Percentiles rank a stretch among this genome's conserved stretches.
These are phyloP conservation scores for Glonium stellatum DNA, from an alignment of 495 filamentous ascomycete species.

Conservation along the genomic window DNA sequence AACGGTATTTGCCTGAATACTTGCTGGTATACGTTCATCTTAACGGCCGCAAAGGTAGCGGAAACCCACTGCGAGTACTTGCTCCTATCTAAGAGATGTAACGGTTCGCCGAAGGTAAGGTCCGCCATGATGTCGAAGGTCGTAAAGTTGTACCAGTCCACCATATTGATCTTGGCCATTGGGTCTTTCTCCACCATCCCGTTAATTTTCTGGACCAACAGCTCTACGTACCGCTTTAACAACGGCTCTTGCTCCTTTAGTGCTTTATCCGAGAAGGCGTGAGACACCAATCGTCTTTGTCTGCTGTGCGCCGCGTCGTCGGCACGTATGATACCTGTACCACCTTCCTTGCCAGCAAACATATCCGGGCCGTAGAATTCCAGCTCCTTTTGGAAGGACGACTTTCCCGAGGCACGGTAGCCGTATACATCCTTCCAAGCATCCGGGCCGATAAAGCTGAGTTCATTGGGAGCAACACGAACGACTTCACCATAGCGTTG, in stretches of 20 bases:
- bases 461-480: conserved; percentile 22
- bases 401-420: conserved; percentile 14
- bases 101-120: conserved; percentile 17
- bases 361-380: conserved; percentile 5
- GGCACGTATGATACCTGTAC: conserved; percentile 10
- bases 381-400: conserved; percentile 17
- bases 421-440: conserved; percentile 30
- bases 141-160: conserved; percentile 30
- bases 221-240: conserved; percentile 23
- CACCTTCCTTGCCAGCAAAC: conserved; percentile 1
- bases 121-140: conserved; percentile 28
- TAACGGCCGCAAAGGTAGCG: conserved; percentile 12
- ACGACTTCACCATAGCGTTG: conserved; percentile 19
- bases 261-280: conserved; percentile 28
- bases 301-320: conserved; percentile 22
- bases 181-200: neutral
- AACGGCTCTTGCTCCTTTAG: conserved; percentile 27
- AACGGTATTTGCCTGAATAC: conserved; percentile 9
- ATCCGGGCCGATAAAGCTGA: conserved; percentile 16
- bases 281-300: conserved; percentile 19
- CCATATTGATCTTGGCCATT: conserved; percentile 22
- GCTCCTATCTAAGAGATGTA: conserved; percentile 6
- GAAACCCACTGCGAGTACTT: conserved; percentile 18
- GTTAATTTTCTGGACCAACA: conserved; percentile 33
- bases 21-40: neutral